These are phyloP conservation scores for Pichia nanzhaoensis DNA, from an alignment of 805 yeast species.

Conservation along the genomic window DNA sequence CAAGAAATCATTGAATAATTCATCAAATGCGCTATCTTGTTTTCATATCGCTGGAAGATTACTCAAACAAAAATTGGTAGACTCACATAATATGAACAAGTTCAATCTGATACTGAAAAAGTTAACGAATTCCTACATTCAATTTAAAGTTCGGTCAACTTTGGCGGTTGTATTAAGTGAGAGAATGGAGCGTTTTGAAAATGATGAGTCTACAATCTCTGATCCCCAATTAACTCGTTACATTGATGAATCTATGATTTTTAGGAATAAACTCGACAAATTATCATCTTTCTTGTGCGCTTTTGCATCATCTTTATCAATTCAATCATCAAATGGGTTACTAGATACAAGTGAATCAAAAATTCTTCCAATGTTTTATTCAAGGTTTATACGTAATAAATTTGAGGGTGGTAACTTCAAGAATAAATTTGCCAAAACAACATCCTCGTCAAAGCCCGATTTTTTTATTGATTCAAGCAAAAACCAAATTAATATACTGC, in stretches of 20 bases:
- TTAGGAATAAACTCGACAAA: slow-evolving; percentile 4
- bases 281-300: neutral
- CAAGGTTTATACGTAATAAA: slow-evolving; percentile 57
- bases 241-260: neutral
- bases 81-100: slow-evolving; percentile 39
- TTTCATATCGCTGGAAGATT: slow-evolving; percentile 52
- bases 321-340: neutral
- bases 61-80: slow-evolving; percentile 42
- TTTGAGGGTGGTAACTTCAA: slow-evolving; percentile 79
- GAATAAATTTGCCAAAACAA: slow-evolving; percentile 48
- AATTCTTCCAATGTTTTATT: slow-evolving; percentile 56
- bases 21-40: slow-evolving; percentile 46
- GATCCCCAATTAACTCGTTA: slow-evolving; percentile 1
- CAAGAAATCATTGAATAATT: slow-evolving; percentile 43
- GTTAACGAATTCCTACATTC: slow-evolving; percentile 50
- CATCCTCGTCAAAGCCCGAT: slow-evolving; percentile 20
- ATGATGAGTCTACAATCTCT: neutral
- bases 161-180: slow-evolving; percentile 3
- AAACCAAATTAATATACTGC: slow-evolving; percentile 33
- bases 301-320: neutral
- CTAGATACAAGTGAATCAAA: slow-evolving; percentile 12
- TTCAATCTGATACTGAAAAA: slow-evolving; percentile 45
- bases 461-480: slow-evolving; percentile 23
- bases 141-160: slow-evolving; percentile 46
- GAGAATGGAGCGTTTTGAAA: neutral